Evolutionary conservation across 768 basidiomycete species (phyloP), one percentile per base, ranked within the genome.

Genomic region (Rhodotorula paludigena): DNA sequence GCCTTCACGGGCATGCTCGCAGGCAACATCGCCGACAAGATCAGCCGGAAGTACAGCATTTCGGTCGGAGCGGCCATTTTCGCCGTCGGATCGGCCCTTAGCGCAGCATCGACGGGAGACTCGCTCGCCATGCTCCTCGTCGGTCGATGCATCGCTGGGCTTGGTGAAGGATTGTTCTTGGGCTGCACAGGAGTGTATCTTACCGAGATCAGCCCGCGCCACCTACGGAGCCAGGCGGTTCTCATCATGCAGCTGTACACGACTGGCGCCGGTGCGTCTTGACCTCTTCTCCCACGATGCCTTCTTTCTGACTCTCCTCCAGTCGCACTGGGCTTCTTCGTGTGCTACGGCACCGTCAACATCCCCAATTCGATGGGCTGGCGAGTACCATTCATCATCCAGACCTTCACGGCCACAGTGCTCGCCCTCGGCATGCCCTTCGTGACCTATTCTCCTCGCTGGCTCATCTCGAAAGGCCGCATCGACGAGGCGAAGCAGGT

Each of bases 21-120:
- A 0, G 84, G 83, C 16, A 76, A 79, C 35, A 66, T 84, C 52
- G 79, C 82, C 4, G 82, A 84, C 76, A 73, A 75, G 60, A 79
- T 84, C 41, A 82, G 82, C 39, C 80, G 82, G 59, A 83, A 81
- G 44, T 77, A 79, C 64, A 82, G 80, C 0, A 81, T 83, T 47
- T 74, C 82, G 28, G 71, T 80, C 16, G 82, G 83, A 16, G 79
- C 78, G 4, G 63, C 80, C 33, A 76, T 83, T 28, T 82, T 80
- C 64, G 77, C 80, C n/a, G 42, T 79, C 23, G 83, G 83, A 1
- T 79, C 78, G 44, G 78, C 77, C 35, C 74, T 84, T 21, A 60
- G 55, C 21, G 65, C 60, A 10, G 55, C 30, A 5, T 36, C 64
- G 18, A n/a, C 28, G 16, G 28, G n/a, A n/a, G 23, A 32, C 14